Evolutionary conservation across 1,284 basidiomycete species (phyloP), one percentile per base, ranked within the genome.

Genomic region (Naganishia sp.): DNA sequence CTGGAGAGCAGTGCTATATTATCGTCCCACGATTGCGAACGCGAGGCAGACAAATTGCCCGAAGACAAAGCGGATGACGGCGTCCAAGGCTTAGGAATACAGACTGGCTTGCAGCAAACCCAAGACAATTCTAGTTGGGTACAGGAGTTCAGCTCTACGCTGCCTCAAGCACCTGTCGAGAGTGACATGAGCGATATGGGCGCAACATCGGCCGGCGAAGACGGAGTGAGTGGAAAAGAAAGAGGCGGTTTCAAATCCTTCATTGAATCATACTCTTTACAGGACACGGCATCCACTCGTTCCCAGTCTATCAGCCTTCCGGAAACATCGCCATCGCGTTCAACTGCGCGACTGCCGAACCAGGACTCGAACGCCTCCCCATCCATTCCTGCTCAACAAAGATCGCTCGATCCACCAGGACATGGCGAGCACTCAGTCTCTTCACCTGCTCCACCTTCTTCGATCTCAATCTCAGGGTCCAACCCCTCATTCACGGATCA

Each of bases 251-350:
- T 13, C 18, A 15, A 9, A 28, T n/a, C 28, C 28, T 28, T 28
- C 45, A 41, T 17, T 60, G 49, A 51, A 49, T 52, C 21, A 25
- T n/a, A 31, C 39, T 28, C 50, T 28, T 28, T 18, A 1, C 47
- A 77, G 76, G 65, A 73, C 47, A 71, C 69, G 17, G 72, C 74
- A 0, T 77, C 77, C 0, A 71, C 72, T 13, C 63, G 71, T 1
- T 78, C 77, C 1, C 76, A 77, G 57, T 70, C 75, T 13, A 78
- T 78, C 58, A 76, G 75, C 10, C 67, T 79, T 13, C 77, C 77
- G 10, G 73, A 74, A 0, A 77, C 78, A n/a, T 65, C 63, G 25
- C 53, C 63, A 17, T 56, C 63, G 6, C 39, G 41, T 6, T 65
- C 63, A 4, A 42, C 53, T 25, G 41, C 25, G 1, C 74, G 74